A percentile compares a stretch with the other conserved stretches of the same genome.
These are phyloP conservation scores for Melaleuca quinquenervia DNA, from an alignment of 345 rosid species.

Conservation along the genomic window DNA sequence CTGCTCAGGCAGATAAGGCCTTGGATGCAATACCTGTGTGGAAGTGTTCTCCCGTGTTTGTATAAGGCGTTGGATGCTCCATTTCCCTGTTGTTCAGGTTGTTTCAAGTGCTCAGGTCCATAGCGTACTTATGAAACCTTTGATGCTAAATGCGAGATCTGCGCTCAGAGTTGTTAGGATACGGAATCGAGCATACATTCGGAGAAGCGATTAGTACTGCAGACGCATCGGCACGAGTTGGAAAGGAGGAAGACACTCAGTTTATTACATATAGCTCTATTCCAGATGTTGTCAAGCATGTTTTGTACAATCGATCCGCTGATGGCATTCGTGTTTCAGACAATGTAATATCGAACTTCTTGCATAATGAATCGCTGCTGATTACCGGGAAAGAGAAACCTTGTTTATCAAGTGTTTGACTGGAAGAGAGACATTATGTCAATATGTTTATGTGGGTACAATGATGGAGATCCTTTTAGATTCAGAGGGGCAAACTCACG, in stretches of 20 bases:
- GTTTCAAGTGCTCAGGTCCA: not conserved
- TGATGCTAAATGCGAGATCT: too few species aligned
- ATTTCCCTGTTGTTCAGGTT: not conserved
- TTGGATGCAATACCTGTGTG: too few species aligned
- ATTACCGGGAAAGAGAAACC: not conserved
- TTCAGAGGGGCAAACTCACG: not conserved
- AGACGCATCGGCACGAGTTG: not conserved
- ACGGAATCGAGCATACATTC: not conserved
- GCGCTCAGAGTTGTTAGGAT: not conserved
- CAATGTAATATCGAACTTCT: not conserved
- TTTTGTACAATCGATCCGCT: not conserved
- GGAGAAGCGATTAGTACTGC: not conserved
- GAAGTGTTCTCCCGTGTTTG: not conserved
- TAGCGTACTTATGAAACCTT: too few species aligned
- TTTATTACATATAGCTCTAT: not conserved
- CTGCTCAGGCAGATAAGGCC: too few species aligned
- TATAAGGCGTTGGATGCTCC: fast-evolving
- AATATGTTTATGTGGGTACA: not conserved
- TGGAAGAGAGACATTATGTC: not conserved
- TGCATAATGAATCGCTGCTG: not conserved
- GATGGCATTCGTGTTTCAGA: not conserved
- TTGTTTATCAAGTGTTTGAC: not conserved
- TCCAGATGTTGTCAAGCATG: not conserved
- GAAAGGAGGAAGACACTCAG: not conserved
- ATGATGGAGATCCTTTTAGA: not conserved